phyloP scores from a whole-genome alignment of 331 rosid species.

The Phaseolus coccineus region DNA sequence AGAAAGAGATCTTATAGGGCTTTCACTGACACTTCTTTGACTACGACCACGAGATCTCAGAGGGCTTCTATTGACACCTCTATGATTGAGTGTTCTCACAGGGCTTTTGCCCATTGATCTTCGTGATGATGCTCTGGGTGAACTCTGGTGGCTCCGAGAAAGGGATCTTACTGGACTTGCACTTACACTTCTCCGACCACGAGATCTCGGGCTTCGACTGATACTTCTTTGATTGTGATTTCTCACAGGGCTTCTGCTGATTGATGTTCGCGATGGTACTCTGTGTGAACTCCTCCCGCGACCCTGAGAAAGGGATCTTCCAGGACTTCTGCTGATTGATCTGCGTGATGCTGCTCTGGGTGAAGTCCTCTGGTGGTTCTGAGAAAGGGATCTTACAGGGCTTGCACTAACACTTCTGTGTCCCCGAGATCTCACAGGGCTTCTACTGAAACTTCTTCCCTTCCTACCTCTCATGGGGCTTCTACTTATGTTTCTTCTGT shows the following conservation, averaged over 20 bases:
- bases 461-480: slow-evolving; percentile 64
- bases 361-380: background rate
- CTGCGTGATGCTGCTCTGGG: too few species aligned
- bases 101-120: slow-evolving; percentile 47
- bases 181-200: slow-evolving; percentile 38
- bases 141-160: slow-evolving; percentile 43
- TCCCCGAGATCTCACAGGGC: slow-evolving; percentile 51
- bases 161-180: slow-evolving; percentile 67
- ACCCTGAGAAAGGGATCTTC: background rate
- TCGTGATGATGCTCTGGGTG: too few species aligned
- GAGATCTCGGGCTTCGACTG: slow-evolving; percentile 58
- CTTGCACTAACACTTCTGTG: slow-evolving; percentile 38
- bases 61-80: slow-evolving; percentile 52
- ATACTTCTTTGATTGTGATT: background rate
- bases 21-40: slow-evolving; percentile 32
- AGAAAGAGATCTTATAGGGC: slow-evolving; percentile 67
- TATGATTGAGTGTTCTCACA: slow-evolving; percentile 24
- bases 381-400: background rate
- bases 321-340: slow-evolving; percentile 49
- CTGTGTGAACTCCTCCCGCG: slow-evolving; percentile 39
- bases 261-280: slow-evolving; percentile 70
- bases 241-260: slow-evolving; percentile 53
- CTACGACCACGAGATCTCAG: slow-evolving; percentile 51
- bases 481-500: slow-evolving; percentile 47
- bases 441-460: slow-evolving; percentile 57